These are phyloP conservation scores for Citrus hindsii DNA, from an alignment of 345 rosid genomes.

Conservation along the genomic window DNA sequence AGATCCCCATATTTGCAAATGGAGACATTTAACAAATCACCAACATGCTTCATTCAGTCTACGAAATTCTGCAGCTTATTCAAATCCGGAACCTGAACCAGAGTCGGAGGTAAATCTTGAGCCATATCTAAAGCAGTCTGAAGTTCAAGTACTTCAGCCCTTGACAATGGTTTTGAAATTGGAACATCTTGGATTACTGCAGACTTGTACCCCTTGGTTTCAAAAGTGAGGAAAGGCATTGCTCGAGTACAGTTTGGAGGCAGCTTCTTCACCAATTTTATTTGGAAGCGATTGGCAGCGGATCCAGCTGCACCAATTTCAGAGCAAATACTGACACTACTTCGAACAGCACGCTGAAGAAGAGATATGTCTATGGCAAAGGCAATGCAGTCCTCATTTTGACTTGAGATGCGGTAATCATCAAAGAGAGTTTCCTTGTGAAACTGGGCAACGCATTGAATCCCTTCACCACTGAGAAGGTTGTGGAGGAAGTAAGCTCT, in stretches of 20 bases:
- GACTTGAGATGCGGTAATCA: conserved; percentile 85
- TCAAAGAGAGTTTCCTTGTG: conserved; percentile 77
- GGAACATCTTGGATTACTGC: too few species aligned
- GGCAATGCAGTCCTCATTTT: conserved; percentile 84
- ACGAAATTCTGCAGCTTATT: conserved; percentile 82
- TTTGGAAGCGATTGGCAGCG: conserved; percentile 64
- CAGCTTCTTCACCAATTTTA: too few species aligned
- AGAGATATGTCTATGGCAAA: conserved; percentile 75
- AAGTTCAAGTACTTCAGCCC: too few species aligned
- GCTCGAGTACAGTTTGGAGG: too few species aligned
- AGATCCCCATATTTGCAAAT: conserved; percentile 89
- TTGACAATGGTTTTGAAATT: too few species aligned
- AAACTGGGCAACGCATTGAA: conserved; percentile 89
- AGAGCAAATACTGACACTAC: conserved; percentile 78
- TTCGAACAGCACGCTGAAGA: conserved; percentile 76
- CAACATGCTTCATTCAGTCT: conserved; percentile 84
- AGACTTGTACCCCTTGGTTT: too few species aligned
- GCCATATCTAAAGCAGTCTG: too few species aligned
- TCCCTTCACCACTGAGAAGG: conserved; percentile 75
- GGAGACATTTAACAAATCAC: conserved; percentile 70
- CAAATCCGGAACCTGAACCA: too few species aligned
- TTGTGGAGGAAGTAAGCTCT: conserved; percentile 31
- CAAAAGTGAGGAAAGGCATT: too few species aligned
- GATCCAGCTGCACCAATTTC: conserved; percentile 54
- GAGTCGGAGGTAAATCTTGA: too few species aligned